A percentile compares a stretch with the other conserved stretches of the same genome.
Conservation (phyloP, 306 rosid genomes). For the Fragaria iinumae region DNA sequence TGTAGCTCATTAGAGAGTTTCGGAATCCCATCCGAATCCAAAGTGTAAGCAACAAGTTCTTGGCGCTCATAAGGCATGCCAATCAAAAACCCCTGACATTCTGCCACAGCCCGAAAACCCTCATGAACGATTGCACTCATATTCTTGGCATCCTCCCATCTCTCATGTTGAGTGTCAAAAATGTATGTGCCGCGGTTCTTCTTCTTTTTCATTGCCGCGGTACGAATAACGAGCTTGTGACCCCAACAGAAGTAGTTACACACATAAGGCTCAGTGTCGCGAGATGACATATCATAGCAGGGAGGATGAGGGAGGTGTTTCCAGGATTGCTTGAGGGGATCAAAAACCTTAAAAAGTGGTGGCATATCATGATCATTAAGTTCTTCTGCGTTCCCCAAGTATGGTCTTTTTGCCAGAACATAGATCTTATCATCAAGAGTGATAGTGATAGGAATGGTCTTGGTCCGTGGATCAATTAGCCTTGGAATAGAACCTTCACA, state of each 20-base stretch:
- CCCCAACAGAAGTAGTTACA: background rate
- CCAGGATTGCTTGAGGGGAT: background rate
- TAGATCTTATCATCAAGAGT: background rate
- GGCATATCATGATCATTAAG: background rate
- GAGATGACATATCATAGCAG: no score
- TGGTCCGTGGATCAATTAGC: background rate
- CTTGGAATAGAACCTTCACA: background rate
- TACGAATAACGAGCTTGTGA: background rate
- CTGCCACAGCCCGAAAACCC: background rate
- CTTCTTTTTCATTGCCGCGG: no score
- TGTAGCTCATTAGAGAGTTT: background rate
- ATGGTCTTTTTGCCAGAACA: constrained; percentile 5
- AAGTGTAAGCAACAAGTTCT: background rate
- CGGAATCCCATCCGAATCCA: background rate
- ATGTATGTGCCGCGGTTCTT: background rate
- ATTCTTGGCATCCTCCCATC: background rate
- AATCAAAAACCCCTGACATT: background rate
- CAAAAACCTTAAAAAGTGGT: background rate
- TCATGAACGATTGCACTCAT: background rate
- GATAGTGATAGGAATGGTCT: background rate
- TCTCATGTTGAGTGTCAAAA: background rate
- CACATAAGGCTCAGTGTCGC: background rate
- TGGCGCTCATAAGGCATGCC: background rate
- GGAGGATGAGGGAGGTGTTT: background rate
- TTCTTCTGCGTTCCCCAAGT: background rate